Percentiles rank a stretch among this genome's conserved stretches.
Evolutionary conservation across 371 early-diverging fungal genomes (phyloP).

Genomic region (Rhizopus arrhizus): DNA sequence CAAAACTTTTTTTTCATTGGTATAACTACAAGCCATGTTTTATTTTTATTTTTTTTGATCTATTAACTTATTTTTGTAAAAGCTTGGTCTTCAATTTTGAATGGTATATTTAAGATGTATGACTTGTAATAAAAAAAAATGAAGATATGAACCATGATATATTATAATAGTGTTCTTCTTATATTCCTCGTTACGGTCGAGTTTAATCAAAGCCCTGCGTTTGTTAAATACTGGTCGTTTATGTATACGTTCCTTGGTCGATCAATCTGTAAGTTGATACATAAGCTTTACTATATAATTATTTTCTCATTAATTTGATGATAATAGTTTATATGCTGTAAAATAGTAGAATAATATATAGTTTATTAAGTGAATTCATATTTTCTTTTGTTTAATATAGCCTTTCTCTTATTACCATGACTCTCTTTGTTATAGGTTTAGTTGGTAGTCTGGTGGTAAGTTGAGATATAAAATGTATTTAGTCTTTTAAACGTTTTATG

Average conservation of each 20-base stretch:
- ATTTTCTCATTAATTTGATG: background rate
- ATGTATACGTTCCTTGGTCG: slow-evolving; percentile 32
- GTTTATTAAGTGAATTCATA: background rate
- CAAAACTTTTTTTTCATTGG: slow-evolving; percentile 16
- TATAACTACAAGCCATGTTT: slow-evolving; percentile 3
- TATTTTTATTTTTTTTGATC: background rate
- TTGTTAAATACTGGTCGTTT: slow-evolving; percentile 25
- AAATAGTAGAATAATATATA: background rate
- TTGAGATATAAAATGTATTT: background rate
- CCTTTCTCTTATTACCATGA: slow-evolving; percentile 20
- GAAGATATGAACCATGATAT: background rate
- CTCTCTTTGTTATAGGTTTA: slow-evolving; percentile 5
- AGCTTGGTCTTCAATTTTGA: slow-evolving; percentile 19
- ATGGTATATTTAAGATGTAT: slow-evolving; percentile 24
- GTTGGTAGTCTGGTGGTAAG: slow-evolving; percentile 23
- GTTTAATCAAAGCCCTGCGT: slow-evolving; percentile 16
- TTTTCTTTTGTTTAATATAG: slow-evolving; percentile 12
- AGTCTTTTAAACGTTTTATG: background rate
- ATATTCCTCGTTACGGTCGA: slow-evolving; percentile 13
- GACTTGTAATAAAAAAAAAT: background rate
- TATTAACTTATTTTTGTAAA: background rate
- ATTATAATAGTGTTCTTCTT: slow-evolving; percentile 13
- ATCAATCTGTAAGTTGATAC: slow-evolving; percentile 24
- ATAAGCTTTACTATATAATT: no score
- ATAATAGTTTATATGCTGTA: slow-evolving; percentile 27